These are phyloP conservation scores for Huntiella savannae DNA, from an alignment of 2,329 filamentous ascomycete species.

Conservation along the genomic window DNA sequence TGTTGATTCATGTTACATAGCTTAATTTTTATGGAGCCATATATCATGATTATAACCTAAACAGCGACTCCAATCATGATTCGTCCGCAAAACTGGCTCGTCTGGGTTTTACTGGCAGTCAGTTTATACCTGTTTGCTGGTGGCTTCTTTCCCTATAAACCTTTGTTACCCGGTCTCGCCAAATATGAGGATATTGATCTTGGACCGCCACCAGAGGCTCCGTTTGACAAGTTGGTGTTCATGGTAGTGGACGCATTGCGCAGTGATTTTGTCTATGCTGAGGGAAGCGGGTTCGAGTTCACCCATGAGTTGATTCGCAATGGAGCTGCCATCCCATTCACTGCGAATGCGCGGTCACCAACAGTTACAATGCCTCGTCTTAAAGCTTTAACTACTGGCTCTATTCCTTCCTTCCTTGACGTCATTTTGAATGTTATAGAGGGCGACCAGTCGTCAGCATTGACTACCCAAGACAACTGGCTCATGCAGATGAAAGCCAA, in stretches of 20 bases:
- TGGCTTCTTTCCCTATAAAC: slow-evolving; percentile 97
- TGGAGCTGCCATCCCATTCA: slow-evolving; percentile 78
- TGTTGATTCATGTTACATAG: too few species aligned
- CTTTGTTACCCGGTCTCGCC: slow-evolving; percentile 71
- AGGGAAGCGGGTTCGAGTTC: slow-evolving; percentile 63
- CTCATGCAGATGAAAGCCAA: slow-evolving; percentile 75
- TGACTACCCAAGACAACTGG: slow-evolving; percentile 87
- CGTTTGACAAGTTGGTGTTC: slow-evolving; percentile 81
- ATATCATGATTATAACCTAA: too few species aligned
- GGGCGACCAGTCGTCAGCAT: slow-evolving; percentile 72
- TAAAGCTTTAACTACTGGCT: slow-evolving; percentile 93
- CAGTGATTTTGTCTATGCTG: slow-evolving; percentile 83
- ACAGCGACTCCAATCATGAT: too few species aligned
- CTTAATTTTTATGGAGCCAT: too few species aligned
- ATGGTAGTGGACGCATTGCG: slow-evolving; percentile 95
- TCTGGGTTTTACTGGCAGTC: neutral
- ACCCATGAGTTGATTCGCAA: slow-evolving; percentile 53
- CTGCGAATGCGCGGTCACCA: slow-evolving; percentile 84
- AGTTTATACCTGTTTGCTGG: slow-evolving; percentile 44
- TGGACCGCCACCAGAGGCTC: slow-evolving; percentile 39
- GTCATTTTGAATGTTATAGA: slow-evolving; percentile 94
- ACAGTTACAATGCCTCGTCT: slow-evolving; percentile 97
- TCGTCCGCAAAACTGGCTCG: too few species aligned
- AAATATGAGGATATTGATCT: slow-evolving; percentile 36
- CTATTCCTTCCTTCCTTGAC: slow-evolving; percentile 94